Evolutionary conservation across 257 asterid species (phyloP).

Genomic region (Solanum gracilifrons): DNA sequence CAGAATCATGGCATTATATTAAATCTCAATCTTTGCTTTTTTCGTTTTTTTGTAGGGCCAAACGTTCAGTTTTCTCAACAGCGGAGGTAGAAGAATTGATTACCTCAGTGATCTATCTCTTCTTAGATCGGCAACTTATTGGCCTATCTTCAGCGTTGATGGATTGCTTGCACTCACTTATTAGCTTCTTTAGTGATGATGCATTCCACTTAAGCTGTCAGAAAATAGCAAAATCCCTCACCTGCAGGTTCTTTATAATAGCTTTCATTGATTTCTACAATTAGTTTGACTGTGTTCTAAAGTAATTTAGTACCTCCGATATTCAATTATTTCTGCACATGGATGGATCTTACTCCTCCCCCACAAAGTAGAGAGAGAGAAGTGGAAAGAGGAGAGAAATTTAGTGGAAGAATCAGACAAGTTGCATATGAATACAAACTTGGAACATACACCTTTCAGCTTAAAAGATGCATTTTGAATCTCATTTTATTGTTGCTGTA

Average conservation of each 20-base stretch:
- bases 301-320: neutral
- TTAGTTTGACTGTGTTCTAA: neutral
- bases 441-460: neutral
- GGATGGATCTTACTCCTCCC: neutral
- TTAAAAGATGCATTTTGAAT: neutral
- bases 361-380: neutral
- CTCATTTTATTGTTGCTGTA: neutral
- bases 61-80: constrained; percentile 27
- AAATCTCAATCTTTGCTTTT: neutral
- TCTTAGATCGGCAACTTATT: constrained; percentile 65
- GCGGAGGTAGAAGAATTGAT: constrained; percentile 70
- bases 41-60: constrained; percentile 25
- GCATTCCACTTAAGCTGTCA: constrained; percentile 60
- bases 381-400: neutral
- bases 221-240: constrained; percentile 48
- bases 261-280: neutral
- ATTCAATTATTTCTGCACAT: neutral
- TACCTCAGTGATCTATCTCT: constrained; percentile 40
- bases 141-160: constrained; percentile 50
- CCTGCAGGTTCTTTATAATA: constrained; percentile 41
- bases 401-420: neutral
- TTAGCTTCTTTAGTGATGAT: constrained; percentile 48
- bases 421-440: neutral
- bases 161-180: constrained; percentile 45
- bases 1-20: neutral